phyloP scores from a whole-genome alignment of 805 yeast genomes.

The Brettanomyces sp. region DNA sequence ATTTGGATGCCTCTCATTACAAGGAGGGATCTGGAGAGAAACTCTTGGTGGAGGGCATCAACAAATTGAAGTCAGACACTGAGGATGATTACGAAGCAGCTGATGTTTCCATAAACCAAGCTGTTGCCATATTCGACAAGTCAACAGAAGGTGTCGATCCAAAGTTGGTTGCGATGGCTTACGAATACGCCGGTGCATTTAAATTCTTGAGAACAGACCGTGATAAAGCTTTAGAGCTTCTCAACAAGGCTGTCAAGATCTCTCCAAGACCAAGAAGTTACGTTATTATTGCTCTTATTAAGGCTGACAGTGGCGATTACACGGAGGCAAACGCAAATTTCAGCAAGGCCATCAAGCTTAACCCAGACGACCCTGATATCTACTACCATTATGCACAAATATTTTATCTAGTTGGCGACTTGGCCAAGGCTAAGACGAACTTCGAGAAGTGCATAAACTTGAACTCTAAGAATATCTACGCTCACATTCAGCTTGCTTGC shows the following conservation, averaged over 20 bases:
- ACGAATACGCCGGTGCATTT: constrained; percentile 77
- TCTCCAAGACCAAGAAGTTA: constrained; percentile 75
- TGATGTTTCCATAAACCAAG: constrained; percentile 47
- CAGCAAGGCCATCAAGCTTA: constrained; percentile 56
- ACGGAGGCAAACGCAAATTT: constrained; percentile 58
- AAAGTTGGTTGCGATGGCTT: constrained; percentile 55
- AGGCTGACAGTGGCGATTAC: constrained; percentile 67
- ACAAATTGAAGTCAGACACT: constrained; percentile 36
- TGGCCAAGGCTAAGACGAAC: constrained; percentile 60
- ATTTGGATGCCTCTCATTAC: constrained; percentile 36
- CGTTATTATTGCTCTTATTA: constrained; percentile 71
- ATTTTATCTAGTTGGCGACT: constrained; percentile 69
- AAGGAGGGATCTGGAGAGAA: constrained; percentile 53
- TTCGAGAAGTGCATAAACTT: constrained; percentile 68
- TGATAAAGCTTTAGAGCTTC: constrained; percentile 49
- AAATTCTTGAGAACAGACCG: constrained; percentile 73
- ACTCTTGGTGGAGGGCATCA: constrained; percentile 57
- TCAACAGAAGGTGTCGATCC: constrained; percentile 27
- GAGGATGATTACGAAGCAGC: constrained; percentile 56
- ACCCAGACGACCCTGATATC: constrained; percentile 68
- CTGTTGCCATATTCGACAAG: constrained; percentile 32
- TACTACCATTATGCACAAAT: constrained; percentile 95
- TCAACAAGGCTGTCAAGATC: constrained; percentile 56
- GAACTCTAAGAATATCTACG: constrained; percentile 69
- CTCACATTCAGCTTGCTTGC: constrained; percentile 90